A percentile compares a stretch with the other conserved stretches of the same genome.
phyloP scores from a whole-genome alignment of 164 flowering plant genomes.

The Protea cynaroides region DNA sequence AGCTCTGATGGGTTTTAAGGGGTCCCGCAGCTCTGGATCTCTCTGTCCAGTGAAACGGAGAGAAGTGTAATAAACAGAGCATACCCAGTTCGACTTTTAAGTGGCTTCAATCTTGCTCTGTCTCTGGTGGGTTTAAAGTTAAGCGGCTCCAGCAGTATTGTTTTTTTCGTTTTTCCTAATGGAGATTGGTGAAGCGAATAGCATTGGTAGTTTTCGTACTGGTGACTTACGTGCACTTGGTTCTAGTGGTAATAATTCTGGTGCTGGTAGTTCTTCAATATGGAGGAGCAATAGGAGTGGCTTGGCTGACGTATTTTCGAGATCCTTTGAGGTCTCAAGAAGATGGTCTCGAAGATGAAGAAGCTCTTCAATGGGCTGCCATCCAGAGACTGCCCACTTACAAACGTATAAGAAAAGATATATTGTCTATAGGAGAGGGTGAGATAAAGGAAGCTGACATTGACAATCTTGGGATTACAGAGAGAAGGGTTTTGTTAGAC shows the following conservation, averaged over 20 bases:
- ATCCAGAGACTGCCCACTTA: slow-evolving; percentile 45
- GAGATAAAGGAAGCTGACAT: slow-evolving; percentile 26
- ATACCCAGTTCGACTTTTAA: too few relatives aligned
- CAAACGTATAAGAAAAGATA: slow-evolving; percentile 33
- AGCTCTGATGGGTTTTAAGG: too few relatives aligned
- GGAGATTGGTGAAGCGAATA: too few relatives aligned
- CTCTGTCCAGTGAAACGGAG: too few relatives aligned
- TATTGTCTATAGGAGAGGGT: slow-evolving; percentile 24
- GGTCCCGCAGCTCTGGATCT: too few relatives aligned
- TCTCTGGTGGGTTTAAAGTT: too few relatives aligned
- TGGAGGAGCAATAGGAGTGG: slow-evolving; percentile 13
- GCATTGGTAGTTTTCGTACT: too few relatives aligned
- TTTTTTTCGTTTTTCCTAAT: too few relatives aligned
- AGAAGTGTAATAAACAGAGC: too few relatives aligned
- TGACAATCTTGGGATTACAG: slow-evolving; percentile 21
- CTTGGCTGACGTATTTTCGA: slow-evolving; percentile 21
- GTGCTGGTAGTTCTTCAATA: background rate
- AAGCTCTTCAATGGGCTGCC: slow-evolving; percentile 54
- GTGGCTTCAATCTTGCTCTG: too few relatives aligned
- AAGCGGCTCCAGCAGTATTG: too few relatives aligned
- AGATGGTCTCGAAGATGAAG: slow-evolving; percentile 34
- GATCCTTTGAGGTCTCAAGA: slow-evolving; percentile 20
- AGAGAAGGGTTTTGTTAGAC: slow-evolving; percentile 41
- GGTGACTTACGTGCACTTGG: too few relatives aligned
- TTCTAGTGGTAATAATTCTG: slow-evolving; percentile 7